Evolutionary conservation across 495 filamentous ascomycete species (phyloP), one percentile per base, ranked within the genome.

Genomic region (Trichoderma reesei): DNA sequence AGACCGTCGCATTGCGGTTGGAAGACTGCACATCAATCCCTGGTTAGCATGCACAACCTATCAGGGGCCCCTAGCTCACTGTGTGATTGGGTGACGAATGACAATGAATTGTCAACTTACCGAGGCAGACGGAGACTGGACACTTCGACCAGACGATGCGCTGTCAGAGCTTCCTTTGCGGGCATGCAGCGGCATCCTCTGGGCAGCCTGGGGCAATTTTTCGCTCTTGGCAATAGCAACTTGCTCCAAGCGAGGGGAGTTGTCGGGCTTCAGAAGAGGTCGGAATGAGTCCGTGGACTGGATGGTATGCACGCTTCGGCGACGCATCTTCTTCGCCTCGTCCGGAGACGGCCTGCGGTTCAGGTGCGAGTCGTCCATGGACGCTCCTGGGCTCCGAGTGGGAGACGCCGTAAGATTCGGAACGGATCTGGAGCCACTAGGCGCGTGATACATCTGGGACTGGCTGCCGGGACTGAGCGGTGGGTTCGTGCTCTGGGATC

Each of bases 281-380:
- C 66, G 71, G 64, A 75, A 70, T 71, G 79, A 83, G 66, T 82
- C 81, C 65, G 76, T 72, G 68, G 85, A 83, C 75, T 94, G 90
- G 69, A 96, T 82, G 59, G 84, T 89, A 63, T 90, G 89, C 79
- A 92, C 83, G 72, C 92, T 96, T 63, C 91, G 83, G 69, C 92
- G 84, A 66, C 92, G 80, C 76, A 91, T 90, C 66, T 88, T 83
- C 73, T 90, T 90, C 10, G 87, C 83, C 60, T 86, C 78, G 59
- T 93, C 90, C 18, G 82, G 77, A 41, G 73, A 54, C 14, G 72
- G 68, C 41, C 74, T 77, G 51, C 74, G 77, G 42, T 78, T 70
- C 48, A 86, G 67, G 42, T 74, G 77, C 71, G 81, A 79, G 65
- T 87, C 84, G 70, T 87, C 84, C 63, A 77, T 68, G 61, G 78